These are phyloP conservation scores for Magnusiomyces sp. DNA, from an alignment of 1,139 yeast species.

Conservation along the genomic window DNA sequence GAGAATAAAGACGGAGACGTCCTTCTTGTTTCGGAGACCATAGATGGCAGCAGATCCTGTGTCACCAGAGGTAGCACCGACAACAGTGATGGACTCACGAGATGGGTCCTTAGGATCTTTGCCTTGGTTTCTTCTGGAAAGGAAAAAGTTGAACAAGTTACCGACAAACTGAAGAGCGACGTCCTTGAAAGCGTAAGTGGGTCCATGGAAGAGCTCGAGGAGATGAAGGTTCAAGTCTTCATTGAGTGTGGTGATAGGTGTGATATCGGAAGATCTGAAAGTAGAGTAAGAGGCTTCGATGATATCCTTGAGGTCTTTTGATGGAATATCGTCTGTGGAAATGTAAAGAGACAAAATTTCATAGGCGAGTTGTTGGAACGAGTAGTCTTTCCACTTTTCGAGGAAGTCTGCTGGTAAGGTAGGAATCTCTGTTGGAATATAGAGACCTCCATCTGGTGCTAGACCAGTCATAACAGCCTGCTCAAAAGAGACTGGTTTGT, in stretches of 20 bases:
- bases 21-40: slow-evolving; percentile 93
- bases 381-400: slow-evolving; percentile 58
- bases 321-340: slow-evolving; percentile 58
- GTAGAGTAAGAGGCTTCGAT: slow-evolving; percentile 74
- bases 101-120: slow-evolving; percentile 45
- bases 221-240: slow-evolving; percentile 55
- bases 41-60: slow-evolving; percentile 99
- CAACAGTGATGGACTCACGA: slow-evolving; percentile 83
- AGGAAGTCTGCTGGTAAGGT: slow-evolving; percentile 52
- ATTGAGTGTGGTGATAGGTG: slow-evolving; percentile 66
- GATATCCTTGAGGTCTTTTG: slow-evolving; percentile 53
- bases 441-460: slow-evolving; percentile 94
- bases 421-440: slow-evolving; percentile 80
- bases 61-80: slow-evolving; percentile 98
- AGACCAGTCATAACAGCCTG: slow-evolving; percentile 89
- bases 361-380: slow-evolving; percentile 80
- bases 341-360: slow-evolving; percentile 78
- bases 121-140: slow-evolving; percentile 64
- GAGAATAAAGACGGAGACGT: slow-evolving; percentile 88
- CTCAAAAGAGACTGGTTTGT: slow-evolving; percentile 63
- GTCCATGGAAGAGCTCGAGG: slow-evolving; percentile 94
- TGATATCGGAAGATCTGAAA: slow-evolving; percentile 75
- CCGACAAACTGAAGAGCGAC: slow-evolving; percentile 98
- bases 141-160: slow-evolving; percentile 85
- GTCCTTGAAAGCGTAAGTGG: slow-evolving; percentile 97